Evolutionary conservation across 2,329 filamentous ascomycete species (phyloP).

Genomic region (Amauroascus verrucosus): DNA sequence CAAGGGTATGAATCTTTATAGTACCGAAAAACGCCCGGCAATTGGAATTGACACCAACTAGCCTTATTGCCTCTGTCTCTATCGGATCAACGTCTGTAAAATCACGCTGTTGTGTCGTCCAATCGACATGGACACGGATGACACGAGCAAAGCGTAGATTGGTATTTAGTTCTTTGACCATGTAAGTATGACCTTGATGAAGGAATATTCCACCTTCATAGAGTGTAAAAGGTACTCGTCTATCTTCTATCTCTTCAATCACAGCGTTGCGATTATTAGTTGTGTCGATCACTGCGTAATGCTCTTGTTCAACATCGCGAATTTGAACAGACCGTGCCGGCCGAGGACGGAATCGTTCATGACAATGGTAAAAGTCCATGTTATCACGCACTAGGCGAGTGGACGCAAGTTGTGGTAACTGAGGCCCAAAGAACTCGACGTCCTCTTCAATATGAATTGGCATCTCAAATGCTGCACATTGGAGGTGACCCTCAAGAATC

Average conservation of each 20-base stretch:
- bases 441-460: slow-evolving; percentile 74
- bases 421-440: slow-evolving; percentile 63
- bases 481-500: slow-evolving; percentile 83
- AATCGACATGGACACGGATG: slow-evolving; percentile 80
- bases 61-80: slow-evolving; percentile 78
- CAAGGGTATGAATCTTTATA: slow-evolving; percentile 75
- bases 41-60: slow-evolving; percentile 49
- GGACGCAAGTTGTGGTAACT: slow-evolving; percentile 58
- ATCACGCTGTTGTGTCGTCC: slow-evolving; percentile 87
- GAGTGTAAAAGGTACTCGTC: slow-evolving; percentile 86
- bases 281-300: slow-evolving; percentile 86
- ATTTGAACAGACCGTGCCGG: slow-evolving; percentile 79
- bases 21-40: slow-evolving; percentile 73
- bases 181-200: slow-evolving; percentile 86
- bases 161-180: slow-evolving; percentile 78
- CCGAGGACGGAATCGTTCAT: slow-evolving; percentile 73
- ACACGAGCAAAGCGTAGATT: slow-evolving; percentile 77
- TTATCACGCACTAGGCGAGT: slow-evolving; percentile 65
- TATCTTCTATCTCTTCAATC: slow-evolving; percentile 83
- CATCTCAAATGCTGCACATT: slow-evolving; percentile 93
- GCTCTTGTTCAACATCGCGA: slow-evolving; percentile 78
- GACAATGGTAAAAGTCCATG: slow-evolving; percentile 78
- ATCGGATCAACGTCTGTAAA: slow-evolving; percentile 90
- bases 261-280: slow-evolving; percentile 70
- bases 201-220: slow-evolving; percentile 97